phyloP scores from a whole-genome alignment of 2,329 filamentous ascomycete species.

The Stemphylium vesicarium region DNA sequence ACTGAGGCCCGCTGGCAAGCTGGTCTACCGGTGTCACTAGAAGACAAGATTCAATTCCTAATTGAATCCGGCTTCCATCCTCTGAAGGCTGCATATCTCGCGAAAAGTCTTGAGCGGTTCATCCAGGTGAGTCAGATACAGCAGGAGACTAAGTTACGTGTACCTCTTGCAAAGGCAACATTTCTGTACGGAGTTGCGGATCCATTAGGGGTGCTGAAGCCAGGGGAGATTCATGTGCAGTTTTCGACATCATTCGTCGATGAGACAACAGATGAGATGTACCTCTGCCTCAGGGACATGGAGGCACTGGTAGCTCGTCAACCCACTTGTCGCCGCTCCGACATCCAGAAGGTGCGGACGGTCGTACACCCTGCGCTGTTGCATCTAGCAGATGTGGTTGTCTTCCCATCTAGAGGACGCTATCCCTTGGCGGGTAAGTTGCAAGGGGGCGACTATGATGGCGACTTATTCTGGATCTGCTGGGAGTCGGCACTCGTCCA shows the following conservation, averaged over 20 bases:
- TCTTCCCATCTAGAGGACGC: slow-evolving; percentile 72
- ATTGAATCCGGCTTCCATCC: slow-evolving; percentile 63
- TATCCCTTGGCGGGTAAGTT: slow-evolving; percentile 71
- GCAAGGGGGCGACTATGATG: slow-evolving; percentile 82
- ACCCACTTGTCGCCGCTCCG: slow-evolving; percentile 72
- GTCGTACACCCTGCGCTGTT: slow-evolving; percentile 65
- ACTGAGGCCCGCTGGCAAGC: slow-evolving; percentile 33
- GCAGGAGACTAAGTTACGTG: slow-evolving; percentile 63
- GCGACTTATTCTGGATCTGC: slow-evolving; percentile 77
- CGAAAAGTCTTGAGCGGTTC: slow-evolving; percentile 55
- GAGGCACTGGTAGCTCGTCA: slow-evolving; percentile 72
- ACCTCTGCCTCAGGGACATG: slow-evolving; percentile 60
- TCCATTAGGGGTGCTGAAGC: slow-evolving; percentile 64
- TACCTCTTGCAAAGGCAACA: slow-evolving; percentile 66
- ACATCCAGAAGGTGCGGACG: slow-evolving; percentile 68
- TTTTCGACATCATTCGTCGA: slow-evolving; percentile 69
- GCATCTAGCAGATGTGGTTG: slow-evolving; percentile 75
- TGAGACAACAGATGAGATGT: slow-evolving; percentile 59
- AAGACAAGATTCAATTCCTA: slow-evolving; percentile 39
- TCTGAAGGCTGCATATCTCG: slow-evolving; percentile 56
- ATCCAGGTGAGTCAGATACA: slow-evolving; percentile 61
- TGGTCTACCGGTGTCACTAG: slow-evolving; percentile 27
- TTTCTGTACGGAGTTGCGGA: slow-evolving; percentile 73
- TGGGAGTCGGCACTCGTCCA: slow-evolving; percentile 72
- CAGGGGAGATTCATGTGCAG: slow-evolving; percentile 70